phyloP scores from a whole-genome alignment of 768 basidiomycete genomes.

The Suillus ampliporus region DNA sequence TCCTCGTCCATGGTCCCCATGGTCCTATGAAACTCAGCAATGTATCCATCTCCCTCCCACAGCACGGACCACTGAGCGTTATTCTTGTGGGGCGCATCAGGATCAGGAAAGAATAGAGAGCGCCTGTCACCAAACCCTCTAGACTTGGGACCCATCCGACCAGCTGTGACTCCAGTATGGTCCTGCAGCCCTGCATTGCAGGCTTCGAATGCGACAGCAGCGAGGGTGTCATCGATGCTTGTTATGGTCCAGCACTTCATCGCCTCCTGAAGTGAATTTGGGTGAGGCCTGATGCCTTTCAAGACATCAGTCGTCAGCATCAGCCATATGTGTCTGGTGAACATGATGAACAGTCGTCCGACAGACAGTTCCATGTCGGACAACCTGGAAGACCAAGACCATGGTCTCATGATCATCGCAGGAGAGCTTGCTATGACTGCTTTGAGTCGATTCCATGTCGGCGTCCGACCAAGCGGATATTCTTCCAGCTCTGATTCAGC shows the following conservation, averaged over 20 bases:
- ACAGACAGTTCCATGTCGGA: not conserved
- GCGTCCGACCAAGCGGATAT: not conserved
- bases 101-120: conserved; percentile 11
- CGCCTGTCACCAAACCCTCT: not conserved
- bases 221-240: conserved; percentile 10
- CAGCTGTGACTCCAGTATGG: not conserved
- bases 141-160: conserved; percentile 10
- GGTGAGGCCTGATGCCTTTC: conserved; percentile 12
- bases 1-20: not conserved
- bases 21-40: conserved; percentile 8
- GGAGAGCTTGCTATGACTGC: conserved; percentile 6
- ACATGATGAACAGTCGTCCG: conserved; percentile 7
- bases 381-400: not conserved
- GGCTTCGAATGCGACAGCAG: conserved; percentile 1
- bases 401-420: conserved; percentile 9
- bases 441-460: conserved; percentile 13
- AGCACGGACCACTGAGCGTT: not conserved
- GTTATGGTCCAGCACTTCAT: conserved; percentile 16
- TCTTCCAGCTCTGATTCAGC: too few species aligned
- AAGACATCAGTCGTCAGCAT: not conserved
- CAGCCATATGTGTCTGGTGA: not conserved
- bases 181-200: conserved; percentile 14
- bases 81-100: not conserved
- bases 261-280: conserved; percentile 1
- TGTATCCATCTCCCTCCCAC: conserved; percentile 8